These are phyloP conservation scores for Lasiosphaeris hirsuta DNA, from an alignment of 495 filamentous ascomycete species.

Conservation along the genomic window DNA sequence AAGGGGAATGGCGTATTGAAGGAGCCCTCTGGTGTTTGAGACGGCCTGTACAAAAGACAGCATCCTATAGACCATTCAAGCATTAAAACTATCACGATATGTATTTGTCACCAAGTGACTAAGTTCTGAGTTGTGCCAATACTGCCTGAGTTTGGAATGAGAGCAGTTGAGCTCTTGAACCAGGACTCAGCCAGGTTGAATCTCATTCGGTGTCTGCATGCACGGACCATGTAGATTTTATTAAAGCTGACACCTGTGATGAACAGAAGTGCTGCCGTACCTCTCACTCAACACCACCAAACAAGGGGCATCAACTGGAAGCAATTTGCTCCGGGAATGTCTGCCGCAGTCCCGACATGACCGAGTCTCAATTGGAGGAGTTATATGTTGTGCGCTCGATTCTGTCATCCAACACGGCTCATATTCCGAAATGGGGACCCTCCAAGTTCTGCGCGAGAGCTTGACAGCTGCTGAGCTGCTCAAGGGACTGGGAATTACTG, in stretches of 20 bases:
- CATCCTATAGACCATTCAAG: slow-evolving; percentile 18
- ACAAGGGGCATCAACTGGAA: too few species aligned
- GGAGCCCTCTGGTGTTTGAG: neutral
- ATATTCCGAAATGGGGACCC: slow-evolving; percentile 17
- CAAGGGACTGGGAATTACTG: slow-evolving; percentile 6
- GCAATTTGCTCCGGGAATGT: too few species aligned
- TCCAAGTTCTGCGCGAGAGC: slow-evolving; percentile 1
- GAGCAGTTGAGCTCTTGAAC: too few species aligned
- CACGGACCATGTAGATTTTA: slow-evolving; percentile 8
- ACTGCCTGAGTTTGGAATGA: too few species aligned
- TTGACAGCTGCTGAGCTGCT: slow-evolving; percentile 16
- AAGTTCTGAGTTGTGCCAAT: too few species aligned
- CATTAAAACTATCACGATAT: neutral
- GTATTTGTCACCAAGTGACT: too few species aligned
- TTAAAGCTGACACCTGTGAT: neutral
- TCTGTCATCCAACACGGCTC: neutral
- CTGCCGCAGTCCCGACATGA: too few species aligned
- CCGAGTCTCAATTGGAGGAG: neutral
- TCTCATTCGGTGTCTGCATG: neutral
- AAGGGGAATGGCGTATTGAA: slow-evolving; percentile 12
- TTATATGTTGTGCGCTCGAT: slow-evolving; percentile 11
- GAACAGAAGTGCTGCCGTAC: neutral
- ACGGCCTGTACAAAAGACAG: slow-evolving; percentile 22
- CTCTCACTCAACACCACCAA: too few species aligned
- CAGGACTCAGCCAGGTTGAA: too few species aligned